Percentiles rank a stretch among this genome's conserved stretches.
Conservation (phyloP, 148 eudicot genomes). For the Cornus controversa region DNA sequence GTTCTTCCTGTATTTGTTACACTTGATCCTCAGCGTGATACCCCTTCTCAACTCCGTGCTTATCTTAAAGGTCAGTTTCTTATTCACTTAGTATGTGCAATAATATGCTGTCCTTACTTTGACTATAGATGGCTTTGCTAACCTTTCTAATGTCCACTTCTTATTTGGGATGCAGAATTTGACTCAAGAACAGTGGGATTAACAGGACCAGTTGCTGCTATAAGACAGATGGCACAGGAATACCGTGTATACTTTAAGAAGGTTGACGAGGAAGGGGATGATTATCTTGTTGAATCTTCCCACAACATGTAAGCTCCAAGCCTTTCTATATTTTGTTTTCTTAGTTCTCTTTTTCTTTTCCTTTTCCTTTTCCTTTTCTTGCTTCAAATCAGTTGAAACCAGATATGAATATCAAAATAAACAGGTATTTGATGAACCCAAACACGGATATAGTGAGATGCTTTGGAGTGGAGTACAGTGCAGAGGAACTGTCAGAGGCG, state of each 20-base stretch:
- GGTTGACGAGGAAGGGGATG: slow-evolving; percentile 83
- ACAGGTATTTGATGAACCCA: slow-evolving; percentile 85
- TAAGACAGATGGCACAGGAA: slow-evolving; percentile 80
- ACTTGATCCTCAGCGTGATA: slow-evolving; percentile 92
- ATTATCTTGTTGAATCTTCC: slow-evolving; percentile 84
- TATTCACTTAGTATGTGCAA: background rate
- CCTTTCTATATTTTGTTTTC: background rate
- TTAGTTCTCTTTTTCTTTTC: background rate
- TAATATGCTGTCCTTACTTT: background rate
- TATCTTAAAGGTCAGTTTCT: slow-evolving; percentile 69
- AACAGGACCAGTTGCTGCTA: slow-evolving; percentile 73
- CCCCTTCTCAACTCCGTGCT: slow-evolving; percentile 71
- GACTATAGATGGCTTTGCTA: slow-evolving; percentile 10
- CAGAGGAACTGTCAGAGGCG: slow-evolving; percentile 64
- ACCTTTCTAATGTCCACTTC: background rate
- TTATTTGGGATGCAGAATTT: slow-evolving; percentile 55
- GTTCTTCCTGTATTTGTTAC: slow-evolving; percentile 81
- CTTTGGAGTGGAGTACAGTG: slow-evolving; percentile 69
- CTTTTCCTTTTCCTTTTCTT: background rate
- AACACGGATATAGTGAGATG: slow-evolving; percentile 62
- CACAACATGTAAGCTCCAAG: slow-evolving; percentile 65
- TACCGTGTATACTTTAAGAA: slow-evolving; percentile 82
- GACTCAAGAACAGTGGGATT: slow-evolving; percentile 83
- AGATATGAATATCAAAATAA: background rate
- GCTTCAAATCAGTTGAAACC: background rate